Conservation (phyloP, 73 alveolate genomes). For the Stentor coeruleus region DNA sequence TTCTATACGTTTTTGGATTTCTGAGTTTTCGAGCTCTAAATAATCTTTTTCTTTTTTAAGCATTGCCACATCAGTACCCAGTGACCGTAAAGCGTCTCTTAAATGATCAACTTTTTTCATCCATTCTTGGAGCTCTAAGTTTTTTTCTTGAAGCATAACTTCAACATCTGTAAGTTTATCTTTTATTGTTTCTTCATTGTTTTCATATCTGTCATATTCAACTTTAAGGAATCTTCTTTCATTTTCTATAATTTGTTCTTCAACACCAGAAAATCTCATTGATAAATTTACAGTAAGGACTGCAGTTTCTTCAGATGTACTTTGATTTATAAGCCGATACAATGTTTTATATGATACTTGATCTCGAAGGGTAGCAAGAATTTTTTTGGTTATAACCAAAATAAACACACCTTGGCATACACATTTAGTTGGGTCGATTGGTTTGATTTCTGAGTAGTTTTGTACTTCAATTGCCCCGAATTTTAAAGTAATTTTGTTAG, state of each 20-base stretch:
- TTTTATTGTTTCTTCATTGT: not conserved
- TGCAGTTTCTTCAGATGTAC: not conserved
- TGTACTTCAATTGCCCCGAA: constrained; percentile 9
- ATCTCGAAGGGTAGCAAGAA: constrained; percentile 7
- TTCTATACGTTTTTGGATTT: not conserved
- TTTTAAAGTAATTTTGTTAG: not conserved
- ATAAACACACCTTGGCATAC: constrained; percentile 12
- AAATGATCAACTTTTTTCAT: not conserved
- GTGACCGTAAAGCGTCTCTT: not conserved
- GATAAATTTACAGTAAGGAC: not conserved
- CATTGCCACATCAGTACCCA: constrained; percentile 3
- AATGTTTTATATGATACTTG: not conserved
- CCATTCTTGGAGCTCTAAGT: not conserved
- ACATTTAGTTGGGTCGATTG: not conserved
- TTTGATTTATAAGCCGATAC: not conserved
- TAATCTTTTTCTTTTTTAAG: constrained; percentile 3
- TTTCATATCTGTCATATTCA: constrained; percentile 11
- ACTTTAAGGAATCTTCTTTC: constrained; percentile 10
- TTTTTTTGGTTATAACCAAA: constrained; percentile 16
- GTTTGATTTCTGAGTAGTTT: not conserved
- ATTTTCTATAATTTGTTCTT: constrained; percentile 13
- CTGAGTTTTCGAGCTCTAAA: not conserved
- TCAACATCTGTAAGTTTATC: not conserved
- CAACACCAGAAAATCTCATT: not conserved
- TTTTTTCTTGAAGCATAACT: not conserved